Conservation (phyloP, 208 protist genomes). For the Tritrichomonas foetus region DNA sequence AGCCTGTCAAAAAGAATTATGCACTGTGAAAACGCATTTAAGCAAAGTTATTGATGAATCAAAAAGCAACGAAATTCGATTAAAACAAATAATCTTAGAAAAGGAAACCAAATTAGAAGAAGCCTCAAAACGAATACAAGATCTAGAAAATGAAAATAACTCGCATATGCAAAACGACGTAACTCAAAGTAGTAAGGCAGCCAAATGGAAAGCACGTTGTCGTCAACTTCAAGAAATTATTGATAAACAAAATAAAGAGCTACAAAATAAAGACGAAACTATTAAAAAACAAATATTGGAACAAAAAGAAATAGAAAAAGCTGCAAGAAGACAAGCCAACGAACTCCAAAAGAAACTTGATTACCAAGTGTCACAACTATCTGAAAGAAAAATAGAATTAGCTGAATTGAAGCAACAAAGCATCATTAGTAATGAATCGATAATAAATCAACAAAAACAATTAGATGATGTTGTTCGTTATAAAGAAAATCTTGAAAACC, state of each 20-base stretch:
- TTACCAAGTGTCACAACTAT: neutral
- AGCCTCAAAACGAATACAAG: neutral
- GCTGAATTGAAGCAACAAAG: neutral
- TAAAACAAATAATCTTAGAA: neutral
- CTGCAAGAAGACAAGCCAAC: neutral
- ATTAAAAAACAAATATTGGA: neutral
- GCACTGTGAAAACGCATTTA: neutral
- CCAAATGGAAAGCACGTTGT: neutral
- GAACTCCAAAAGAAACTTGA: neutral
- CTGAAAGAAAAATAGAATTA: neutral
- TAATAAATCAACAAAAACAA: neutral
- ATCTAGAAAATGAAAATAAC: neutral
- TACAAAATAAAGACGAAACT: neutral
- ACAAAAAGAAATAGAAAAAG: neutral
- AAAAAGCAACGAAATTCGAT: neutral
- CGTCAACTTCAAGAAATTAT: neutral
- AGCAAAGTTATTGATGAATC: neutral
- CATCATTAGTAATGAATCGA: neutral
- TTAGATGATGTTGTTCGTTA: neutral
- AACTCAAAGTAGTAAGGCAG: too few species aligned
- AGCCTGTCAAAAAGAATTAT: neutral
- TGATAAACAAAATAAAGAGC: neutral
- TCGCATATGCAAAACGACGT: too few species aligned
- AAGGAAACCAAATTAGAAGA: neutral
- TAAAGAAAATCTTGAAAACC: neutral